Evolutionary conservation across 129 eudicot species (phyloP).

Genomic region (carrot (Daucus carota)): DNA sequence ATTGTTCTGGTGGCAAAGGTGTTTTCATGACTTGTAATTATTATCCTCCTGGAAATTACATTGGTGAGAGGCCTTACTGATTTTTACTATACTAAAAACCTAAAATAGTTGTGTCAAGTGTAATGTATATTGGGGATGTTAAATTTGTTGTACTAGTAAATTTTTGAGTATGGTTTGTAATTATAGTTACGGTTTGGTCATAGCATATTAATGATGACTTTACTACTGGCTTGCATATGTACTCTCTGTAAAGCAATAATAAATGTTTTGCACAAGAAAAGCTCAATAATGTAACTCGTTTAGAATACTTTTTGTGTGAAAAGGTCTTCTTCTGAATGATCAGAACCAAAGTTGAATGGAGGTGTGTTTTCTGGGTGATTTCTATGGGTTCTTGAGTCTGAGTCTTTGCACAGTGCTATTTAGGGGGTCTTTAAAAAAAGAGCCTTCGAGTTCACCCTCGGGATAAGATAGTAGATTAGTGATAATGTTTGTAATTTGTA

Average conservation of each 20-base stretch:
- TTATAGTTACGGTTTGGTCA: neutral
- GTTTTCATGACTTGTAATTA: conserved; percentile 71
- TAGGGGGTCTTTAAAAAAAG: neutral
- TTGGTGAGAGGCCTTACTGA: conserved; percentile 79
- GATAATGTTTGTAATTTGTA: no score
- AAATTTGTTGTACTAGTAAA: neutral
- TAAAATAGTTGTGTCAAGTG: neutral
- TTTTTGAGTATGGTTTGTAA: conserved; percentile 2
- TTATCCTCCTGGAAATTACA: conserved; percentile 80
- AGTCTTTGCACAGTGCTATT: no score
- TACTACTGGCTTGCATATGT: conserved; percentile 4
- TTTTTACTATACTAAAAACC: no score
- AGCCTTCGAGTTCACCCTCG: no score
- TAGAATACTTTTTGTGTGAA: neutral
- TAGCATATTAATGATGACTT: conserved; percentile 5
- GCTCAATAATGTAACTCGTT: neutral
- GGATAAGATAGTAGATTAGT: no score
- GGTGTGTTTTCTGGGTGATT: neutral
- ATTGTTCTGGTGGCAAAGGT: conserved; percentile 54
- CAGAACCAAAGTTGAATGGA: neutral
- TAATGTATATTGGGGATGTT: neutral
- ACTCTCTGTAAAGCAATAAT: conserved; percentile 2
- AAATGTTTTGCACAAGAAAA: conserved; percentile 1
- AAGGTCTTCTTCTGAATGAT: neutral
- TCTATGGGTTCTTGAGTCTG: neutral